Conservation (phyloP, 768 basidiomycete species). For the Paxillus ammoniavirescens region DNA sequence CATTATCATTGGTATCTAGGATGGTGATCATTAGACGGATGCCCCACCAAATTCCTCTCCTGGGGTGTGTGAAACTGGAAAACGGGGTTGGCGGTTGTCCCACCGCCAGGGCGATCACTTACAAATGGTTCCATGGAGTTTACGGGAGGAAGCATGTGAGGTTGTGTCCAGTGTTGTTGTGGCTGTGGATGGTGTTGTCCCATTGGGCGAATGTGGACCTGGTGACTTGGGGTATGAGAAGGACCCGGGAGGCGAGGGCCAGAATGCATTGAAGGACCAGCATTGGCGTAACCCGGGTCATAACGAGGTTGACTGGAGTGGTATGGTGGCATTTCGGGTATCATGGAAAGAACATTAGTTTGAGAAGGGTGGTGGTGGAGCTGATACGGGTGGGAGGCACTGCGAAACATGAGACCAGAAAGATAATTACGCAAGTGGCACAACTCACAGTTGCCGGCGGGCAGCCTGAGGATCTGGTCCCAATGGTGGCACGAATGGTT, state of each 20-base stretch:
- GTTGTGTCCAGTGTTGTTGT: slow-evolving; percentile 48
- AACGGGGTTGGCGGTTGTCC: slow-evolving; percentile 8
- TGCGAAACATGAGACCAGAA: slow-evolving; percentile 23
- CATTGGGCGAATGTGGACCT: slow-evolving; percentile 49
- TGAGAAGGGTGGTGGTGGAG: slow-evolving; percentile 40
- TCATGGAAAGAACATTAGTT: slow-evolving; percentile 50
- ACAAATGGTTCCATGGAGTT: slow-evolving; percentile 68
- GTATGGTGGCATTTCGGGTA: slow-evolving; percentile 57
- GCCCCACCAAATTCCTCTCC: slow-evolving; percentile 50
- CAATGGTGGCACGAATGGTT: slow-evolving; percentile 45
- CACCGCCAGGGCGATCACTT: slow-evolving; percentile 29
- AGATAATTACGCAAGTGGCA: background rate
- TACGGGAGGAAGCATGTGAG: slow-evolving; percentile 41
- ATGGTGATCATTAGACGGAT: slow-evolving; percentile 45
- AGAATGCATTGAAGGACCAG: slow-evolving; percentile 25
- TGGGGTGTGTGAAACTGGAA: slow-evolving; percentile 35
- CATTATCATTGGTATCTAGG: slow-evolving; percentile 51
- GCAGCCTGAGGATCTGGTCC: slow-evolving; percentile 41
- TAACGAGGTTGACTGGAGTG: slow-evolving; percentile 49
- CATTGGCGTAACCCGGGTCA: slow-evolving; percentile 46
- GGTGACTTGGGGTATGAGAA: slow-evolving; percentile 27
- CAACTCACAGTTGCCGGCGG: slow-evolving; percentile 49
- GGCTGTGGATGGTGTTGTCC: slow-evolving; percentile 41
- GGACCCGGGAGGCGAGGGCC: slow-evolving; percentile 39
- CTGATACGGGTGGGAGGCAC: slow-evolving; percentile 45